Base-by-base conservation (phyloP, 768 basidiomycete species). In the Rhizopogon vulgaris region DNA sequence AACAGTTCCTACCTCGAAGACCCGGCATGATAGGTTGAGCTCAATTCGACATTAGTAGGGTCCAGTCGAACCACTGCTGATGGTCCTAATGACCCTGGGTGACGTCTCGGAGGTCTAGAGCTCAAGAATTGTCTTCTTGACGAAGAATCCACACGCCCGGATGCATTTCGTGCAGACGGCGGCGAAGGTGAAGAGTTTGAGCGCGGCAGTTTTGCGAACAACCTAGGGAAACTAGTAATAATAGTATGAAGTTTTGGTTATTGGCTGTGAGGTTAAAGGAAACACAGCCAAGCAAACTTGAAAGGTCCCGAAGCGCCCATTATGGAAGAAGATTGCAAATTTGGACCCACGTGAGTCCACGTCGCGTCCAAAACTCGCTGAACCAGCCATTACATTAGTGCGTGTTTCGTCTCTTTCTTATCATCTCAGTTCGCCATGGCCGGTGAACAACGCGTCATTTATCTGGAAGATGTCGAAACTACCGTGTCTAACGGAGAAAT, bases 1-100 rank as follows among this genome's bases (percentile, higher is more conserved):
- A 45, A 49, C 17, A 54, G 34, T 22, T 14, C 78, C 56, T 60
- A 86, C 87, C 85, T 82, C 9, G 88, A 90, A 32, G 88, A 88
- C 41, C 90, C 90, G 27, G 84, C 90, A 53, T 90, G 85, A 69
- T 92, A 92, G 58, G 89, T 91, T 11, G 89, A 90, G 61, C 87
- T 92, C 83, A 89, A 82, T 58, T 84, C 89, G 58, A 82, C 61
- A 53, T 67, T 68, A 52, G 69, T 66, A 38, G 58, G 56, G 27
- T 64, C 54, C 22, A 63, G 66, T 2, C 54, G 64, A 15, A 53
- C 36, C 41, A 48, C 48, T 37, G 38, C 52, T 25, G 53, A 54
- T 39, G 59, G 50, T 27, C 58, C 58, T 53, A 64, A 54, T 27
- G 66, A 59, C 38, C 57, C 63, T 3, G 56, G 58, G 36, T 58